These are phyloP conservation scores for Rhizoclosmatium globosum DNA, from an alignment of 192 early-diverging fungal genomes.

Conservation along the genomic window DNA sequence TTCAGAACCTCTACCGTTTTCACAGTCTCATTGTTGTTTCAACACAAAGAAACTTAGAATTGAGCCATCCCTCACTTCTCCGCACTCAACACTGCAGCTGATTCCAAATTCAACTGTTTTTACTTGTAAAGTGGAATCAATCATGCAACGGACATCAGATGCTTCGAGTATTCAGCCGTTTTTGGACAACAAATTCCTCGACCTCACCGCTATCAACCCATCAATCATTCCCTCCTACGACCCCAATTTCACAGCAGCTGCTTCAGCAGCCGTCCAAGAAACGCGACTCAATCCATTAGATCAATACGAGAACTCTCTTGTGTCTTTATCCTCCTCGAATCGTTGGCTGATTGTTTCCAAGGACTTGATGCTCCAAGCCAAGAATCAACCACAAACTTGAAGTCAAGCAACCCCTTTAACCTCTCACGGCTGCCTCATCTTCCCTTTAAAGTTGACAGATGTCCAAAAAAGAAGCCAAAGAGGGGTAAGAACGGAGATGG, in stretches of 20 bases:
- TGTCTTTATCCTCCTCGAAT: constrained; percentile 5
- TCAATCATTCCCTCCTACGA: too few species aligned
- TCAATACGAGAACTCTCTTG: not conserved
- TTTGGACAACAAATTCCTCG: too few species aligned
- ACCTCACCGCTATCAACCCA: too few species aligned
- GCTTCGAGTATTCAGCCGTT: too few species aligned
- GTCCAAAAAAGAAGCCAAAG: not conserved
- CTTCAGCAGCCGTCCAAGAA: too few species aligned
- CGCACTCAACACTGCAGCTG: too few species aligned
- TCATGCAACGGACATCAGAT: too few species aligned
- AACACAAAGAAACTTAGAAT: not conserved
- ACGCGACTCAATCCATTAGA: not conserved
- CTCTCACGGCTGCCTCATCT: not conserved
- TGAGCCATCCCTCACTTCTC: too few species aligned
- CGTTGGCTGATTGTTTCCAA: constrained; percentile 2
- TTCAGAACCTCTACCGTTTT: not conserved
- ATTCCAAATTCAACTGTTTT: too few species aligned
- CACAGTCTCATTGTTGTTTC: not conserved
- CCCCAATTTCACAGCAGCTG: too few species aligned
- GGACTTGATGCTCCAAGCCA: not conserved
- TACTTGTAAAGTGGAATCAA: too few species aligned
- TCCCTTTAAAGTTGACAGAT: not conserved
- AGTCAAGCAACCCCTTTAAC: not conserved
- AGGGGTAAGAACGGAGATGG: not conserved
- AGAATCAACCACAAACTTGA: not conserved